Evolutionary conservation across 805 yeast species (phyloP).

Genomic region (Metschnikowia cerradonensis): DNA sequence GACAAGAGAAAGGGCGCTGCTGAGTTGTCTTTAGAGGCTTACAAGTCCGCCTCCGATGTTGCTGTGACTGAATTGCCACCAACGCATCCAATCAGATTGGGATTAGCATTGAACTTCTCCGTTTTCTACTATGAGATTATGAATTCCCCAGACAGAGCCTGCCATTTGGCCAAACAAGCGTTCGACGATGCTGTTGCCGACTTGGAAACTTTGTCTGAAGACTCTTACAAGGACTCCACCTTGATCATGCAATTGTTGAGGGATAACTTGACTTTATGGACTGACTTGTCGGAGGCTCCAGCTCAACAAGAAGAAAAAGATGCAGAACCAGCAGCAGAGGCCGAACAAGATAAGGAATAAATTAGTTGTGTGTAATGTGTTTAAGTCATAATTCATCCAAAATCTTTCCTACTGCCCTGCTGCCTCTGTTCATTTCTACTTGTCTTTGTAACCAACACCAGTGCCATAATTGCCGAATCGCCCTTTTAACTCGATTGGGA

Average conservation of each 20-base stretch:
- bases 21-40: conserved; percentile 87
- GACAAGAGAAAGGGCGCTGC: conserved; percentile 93
- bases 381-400: conserved; percentile 12
- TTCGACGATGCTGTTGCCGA: conserved; percentile 99
- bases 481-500: background rate
- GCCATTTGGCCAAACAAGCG: conserved; percentile 98
- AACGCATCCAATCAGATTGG: conserved; percentile 97
- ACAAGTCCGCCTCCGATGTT: conserved; percentile 92
- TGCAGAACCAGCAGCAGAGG: conserved; percentile 19
- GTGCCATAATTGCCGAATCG: background rate
- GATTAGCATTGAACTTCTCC: conserved; percentile 95
- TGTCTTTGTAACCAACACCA: conserved; percentile 15
- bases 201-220: conserved; percentile 95
- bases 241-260: conserved; percentile 98
- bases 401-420: conserved; percentile 9
- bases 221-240: conserved; percentile 97
- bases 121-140: conserved; percentile 98
- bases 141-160: conserved; percentile 97
- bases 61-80: conserved; percentile 97
- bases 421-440: conserved; percentile 17
- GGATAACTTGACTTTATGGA: conserved; percentile 98
- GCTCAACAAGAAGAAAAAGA: conserved; percentile 37
- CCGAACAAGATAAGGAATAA: conserved; percentile 27
- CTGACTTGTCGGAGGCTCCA: conserved; percentile 83
- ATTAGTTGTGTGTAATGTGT: conserved; percentile 13